A percentile compares a stretch with the other conserved stretches of the same genome.
Evolutionary conservation across 495 filamentous ascomycete species (phyloP).

Genomic region (Pseudevernia furfuracea): DNA sequence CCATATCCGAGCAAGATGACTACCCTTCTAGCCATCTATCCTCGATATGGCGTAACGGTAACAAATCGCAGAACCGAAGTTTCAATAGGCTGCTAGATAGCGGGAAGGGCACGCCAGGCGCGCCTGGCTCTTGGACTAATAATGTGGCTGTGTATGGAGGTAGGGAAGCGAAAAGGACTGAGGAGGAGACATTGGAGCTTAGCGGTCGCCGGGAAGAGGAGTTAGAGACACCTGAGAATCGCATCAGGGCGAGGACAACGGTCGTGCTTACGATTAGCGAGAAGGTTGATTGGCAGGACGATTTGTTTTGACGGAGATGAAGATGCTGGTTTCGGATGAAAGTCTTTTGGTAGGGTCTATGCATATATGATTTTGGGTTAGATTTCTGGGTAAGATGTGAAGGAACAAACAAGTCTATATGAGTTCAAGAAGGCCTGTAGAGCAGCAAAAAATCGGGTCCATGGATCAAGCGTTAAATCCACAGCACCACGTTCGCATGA

Average conservation of each 20-base stretch:
- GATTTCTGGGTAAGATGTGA: background rate
- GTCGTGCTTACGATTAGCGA: constrained; percentile 17
- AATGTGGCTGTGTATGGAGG: background rate
- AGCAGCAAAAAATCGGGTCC: no score
- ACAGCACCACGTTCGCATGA: no score
- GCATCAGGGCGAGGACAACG: constrained; percentile 15
- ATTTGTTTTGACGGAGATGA: constrained; percentile 8
- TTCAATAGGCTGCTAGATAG: background rate
- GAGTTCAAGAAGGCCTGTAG: no score
- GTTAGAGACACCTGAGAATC: constrained; percentile 8
- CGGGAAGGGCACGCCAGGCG: background rate
- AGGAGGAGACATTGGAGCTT: background rate
- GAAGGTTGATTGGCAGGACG: constrained; percentile 13
- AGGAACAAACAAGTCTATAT: no score
- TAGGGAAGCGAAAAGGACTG: background rate
- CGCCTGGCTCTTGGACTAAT: background rate
- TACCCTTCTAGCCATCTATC: background rate
- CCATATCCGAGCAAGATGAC: background rate
- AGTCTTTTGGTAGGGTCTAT: no score
- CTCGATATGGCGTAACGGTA: background rate
- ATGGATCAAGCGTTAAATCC: no score
- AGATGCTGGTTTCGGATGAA: background rate
- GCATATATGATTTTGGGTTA: background rate
- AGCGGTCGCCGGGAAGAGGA: background rate
- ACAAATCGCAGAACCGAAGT: background rate